Base-by-base conservation (phyloP, 139 green algal species). In the Trebouxia sp. region DNA sequence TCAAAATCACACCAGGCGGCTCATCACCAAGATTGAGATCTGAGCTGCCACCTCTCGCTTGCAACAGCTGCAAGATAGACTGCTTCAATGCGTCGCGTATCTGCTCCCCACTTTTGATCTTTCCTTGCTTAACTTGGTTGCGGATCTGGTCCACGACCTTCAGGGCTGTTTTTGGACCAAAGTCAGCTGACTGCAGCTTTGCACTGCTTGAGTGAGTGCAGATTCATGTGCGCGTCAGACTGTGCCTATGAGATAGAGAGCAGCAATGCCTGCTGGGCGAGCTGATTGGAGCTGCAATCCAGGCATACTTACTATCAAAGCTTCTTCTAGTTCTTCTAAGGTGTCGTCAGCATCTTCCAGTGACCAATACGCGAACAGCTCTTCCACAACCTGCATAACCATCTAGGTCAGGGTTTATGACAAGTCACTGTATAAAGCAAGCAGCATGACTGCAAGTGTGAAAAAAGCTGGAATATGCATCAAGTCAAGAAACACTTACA, bases 291-390 rank as follows among this genome's bases (percentile, higher is more conserved):
- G n/a, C 30, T 3, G 30, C 10, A 76, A n/a, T 12, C 28, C 10
- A 5, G 56, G 6, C 39, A n/a, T 10, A 48, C 90, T 85, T 80
- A 94, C 91, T 86, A 97, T 96, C 45, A 98, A 90, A 7, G 86
- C 89, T 51, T 99, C 96, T 82, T 99, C 96, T 53, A 99, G 89
- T 86, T 98, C 94, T 84, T 99, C 96, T 72, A 98, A 87, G 0
- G 87, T 92, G 65, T 91, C 86, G 35, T 99, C 96, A 37, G 92
- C 92, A 53, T 98, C 94, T 51, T 98, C 95, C 48, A 98, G 80
- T 20, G 84, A 97, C 96, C 95, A 99, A 74, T 97, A 95, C 0
- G 91, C 85, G 11, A 98, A 86, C 37, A 99, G 88, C 89, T 98
- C 96, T 30, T 99, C 96, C 39, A 99, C 91, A 7, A 98, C 83